A percentile compares a stretch with the other conserved stretches of the same genome.
Evolutionary conservation across 768 basidiomycete genomes (phyloP).

Genomic region (Jaapia argillacea): DNA sequence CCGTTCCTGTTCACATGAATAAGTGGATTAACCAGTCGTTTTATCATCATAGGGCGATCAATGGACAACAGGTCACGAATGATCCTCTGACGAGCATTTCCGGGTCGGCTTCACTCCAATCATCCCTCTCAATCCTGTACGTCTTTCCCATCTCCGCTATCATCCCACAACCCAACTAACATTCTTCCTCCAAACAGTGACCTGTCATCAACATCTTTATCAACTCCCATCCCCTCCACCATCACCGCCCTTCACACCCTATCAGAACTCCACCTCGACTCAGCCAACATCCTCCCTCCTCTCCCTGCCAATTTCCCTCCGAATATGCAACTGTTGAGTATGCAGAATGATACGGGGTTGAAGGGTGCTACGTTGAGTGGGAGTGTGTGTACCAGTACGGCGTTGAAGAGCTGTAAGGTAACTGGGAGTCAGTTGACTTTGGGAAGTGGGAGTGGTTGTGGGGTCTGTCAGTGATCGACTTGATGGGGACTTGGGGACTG

Average conservation of each 20-base stretch:
- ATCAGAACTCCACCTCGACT: constrained; percentile 26
- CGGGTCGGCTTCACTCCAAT: constrained; percentile 20
- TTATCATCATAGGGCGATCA: constrained; percentile 20
- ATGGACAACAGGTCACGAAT: constrained; percentile 23
- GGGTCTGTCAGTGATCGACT: too few species aligned
- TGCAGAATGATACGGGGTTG: constrained; percentile 28
- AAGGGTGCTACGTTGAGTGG: constrained; percentile 19
- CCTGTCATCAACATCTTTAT: constrained; percentile 28
- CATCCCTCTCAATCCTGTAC: constrained; percentile 25
- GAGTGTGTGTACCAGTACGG: constrained; percentile 17
- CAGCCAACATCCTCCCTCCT: constrained; percentile 25
- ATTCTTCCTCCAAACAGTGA: constrained; percentile 15
- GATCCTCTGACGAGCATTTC: constrained; percentile 22
- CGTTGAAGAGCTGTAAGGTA: constrained; percentile 19
- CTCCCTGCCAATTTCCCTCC: constrained; percentile 25
- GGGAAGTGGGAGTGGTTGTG: too few species aligned
- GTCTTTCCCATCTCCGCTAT: constrained; percentile 3
- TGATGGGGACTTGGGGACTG: too few species aligned
- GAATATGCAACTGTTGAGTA: constrained; percentile 22
- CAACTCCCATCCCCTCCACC: constrained; percentile 23
- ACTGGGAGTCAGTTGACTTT: constrained; percentile 9
- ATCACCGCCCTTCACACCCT: constrained; percentile 25
- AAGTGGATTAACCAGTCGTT: neutral
- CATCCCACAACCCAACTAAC: neutral
- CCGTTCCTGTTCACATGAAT: neutral